These are phyloP conservation scores for Ceratobasidium sp. DNA, from an alignment of 1,284 basidiomycete genomes.

Conservation along the genomic window DNA sequence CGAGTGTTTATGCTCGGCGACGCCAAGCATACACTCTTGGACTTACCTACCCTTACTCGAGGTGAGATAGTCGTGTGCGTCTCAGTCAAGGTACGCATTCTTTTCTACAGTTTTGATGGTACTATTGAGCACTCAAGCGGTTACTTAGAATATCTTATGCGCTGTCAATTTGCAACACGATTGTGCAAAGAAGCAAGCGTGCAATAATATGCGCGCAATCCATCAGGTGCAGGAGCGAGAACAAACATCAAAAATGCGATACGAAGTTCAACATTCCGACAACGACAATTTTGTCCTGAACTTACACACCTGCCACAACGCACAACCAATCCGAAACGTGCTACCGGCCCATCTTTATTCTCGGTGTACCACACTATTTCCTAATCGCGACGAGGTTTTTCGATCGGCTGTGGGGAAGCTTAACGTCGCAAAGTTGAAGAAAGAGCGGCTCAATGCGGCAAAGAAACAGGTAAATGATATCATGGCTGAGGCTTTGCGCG, in stretches of 20 bases:
- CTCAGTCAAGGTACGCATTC: neutral
- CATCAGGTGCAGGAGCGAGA: conserved; percentile 2
- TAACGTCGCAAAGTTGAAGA: neutral
- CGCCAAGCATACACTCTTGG: neutral
- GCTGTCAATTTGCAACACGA: conserved; percentile 23
- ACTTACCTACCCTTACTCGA: neutral
- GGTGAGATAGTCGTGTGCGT: neutral
- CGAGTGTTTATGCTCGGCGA: neutral
- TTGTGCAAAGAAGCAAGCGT: neutral
- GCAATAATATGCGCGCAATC: neutral
- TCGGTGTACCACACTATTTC: neutral
- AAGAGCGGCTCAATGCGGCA: neutral
- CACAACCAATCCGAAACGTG: neutral
- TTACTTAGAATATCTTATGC: conserved; percentile 13
- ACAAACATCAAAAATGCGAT: neutral
- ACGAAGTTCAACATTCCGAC: neutral
- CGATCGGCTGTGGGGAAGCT: neutral
- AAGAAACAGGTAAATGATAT: neutral
- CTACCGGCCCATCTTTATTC: neutral
- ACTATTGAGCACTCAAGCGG: too few relatives aligned
- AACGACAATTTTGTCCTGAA: neutral
- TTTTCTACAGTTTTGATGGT: neutral
- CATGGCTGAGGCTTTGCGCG: neutral
- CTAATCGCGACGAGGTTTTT: neutral
- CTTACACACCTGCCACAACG: neutral